phyloP scores from a whole-genome alignment of 345 rosid species.

The Syzygium grande region DNA sequence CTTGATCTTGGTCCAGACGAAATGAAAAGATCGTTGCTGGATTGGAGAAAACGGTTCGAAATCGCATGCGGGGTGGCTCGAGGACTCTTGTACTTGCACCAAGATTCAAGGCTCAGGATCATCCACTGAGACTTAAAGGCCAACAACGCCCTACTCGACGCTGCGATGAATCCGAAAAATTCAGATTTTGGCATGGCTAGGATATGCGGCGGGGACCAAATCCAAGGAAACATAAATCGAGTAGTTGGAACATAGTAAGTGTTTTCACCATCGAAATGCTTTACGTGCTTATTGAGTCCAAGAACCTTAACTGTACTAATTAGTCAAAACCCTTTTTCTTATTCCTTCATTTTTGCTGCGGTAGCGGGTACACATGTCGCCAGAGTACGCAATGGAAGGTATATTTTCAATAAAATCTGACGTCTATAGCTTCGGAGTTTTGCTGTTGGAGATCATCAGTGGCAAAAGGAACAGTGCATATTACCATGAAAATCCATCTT shows the following conservation, averaged over 20 bases:
- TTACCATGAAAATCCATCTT: constrained; percentile 7
- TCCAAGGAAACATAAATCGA: constrained; percentile 37
- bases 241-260: constrained; percentile 74
- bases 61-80: constrained; percentile 55
- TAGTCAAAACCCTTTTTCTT: background rate
- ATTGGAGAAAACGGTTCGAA: constrained; percentile 49
- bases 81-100: constrained; percentile 66
- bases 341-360: background rate
- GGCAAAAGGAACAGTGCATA: constrained; percentile 28
- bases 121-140: constrained; percentile 70
- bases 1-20: background rate
- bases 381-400: constrained; percentile 62
- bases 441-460: constrained; percentile 50
- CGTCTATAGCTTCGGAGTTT: constrained; percentile 56
- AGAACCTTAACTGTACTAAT: background rate
- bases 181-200: constrained; percentile 69
- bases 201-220: constrained; percentile 42
- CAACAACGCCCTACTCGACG: constrained; percentile 52
- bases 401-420: constrained; percentile 61
- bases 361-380: constrained; percentile 72
- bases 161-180: constrained; percentile 42
- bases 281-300: background rate
- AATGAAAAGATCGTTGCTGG: background rate
- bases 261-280: background rate
- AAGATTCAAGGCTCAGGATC: constrained; percentile 66